phyloP scores from a whole-genome alignment of 129 eudicot species.

The Tagetes patula region DNA sequence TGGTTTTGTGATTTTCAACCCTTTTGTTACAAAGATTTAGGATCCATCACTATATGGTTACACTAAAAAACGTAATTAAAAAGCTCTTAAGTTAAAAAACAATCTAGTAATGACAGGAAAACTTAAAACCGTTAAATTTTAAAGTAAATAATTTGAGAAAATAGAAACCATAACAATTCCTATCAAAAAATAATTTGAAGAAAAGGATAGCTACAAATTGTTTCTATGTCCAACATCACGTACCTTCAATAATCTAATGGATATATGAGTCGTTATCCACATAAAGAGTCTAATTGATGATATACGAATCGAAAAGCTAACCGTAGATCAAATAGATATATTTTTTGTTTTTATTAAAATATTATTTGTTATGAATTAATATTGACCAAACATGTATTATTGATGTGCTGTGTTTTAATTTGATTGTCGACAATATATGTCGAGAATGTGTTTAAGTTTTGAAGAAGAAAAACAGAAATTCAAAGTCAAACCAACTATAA shows the following conservation, averaged over 20 bases:
- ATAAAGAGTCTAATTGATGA: neutral
- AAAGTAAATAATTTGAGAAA: too few relatives aligned
- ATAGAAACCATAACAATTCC: neutral
- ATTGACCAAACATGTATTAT: neutral
- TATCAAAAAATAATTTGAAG: neutral
- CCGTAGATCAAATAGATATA: neutral
- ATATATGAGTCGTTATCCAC: neutral
- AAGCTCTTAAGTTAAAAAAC: too few relatives aligned
- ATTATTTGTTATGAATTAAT: neutral
- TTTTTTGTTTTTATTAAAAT: neutral
- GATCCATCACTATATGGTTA: too few relatives aligned
- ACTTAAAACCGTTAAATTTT: too few relatives aligned
- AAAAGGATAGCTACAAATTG: neutral
- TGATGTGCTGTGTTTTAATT: neutral
- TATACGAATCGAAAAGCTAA: neutral
- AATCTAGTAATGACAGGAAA: too few relatives aligned
- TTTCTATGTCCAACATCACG: neutral
- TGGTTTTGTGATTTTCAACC: too few relatives aligned
- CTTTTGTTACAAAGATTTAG: too few relatives aligned
- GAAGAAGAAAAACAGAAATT: neutral
- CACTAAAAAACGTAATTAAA: too few relatives aligned
- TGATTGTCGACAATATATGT: neutral
- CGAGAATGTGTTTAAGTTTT: neutral
- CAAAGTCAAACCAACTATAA: conserved; percentile 4
- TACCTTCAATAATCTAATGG: neutral